Evolutionary conservation across 768 basidiomycete genomes (phyloP).

Genomic region (Naematelia aurantialba): DNA sequence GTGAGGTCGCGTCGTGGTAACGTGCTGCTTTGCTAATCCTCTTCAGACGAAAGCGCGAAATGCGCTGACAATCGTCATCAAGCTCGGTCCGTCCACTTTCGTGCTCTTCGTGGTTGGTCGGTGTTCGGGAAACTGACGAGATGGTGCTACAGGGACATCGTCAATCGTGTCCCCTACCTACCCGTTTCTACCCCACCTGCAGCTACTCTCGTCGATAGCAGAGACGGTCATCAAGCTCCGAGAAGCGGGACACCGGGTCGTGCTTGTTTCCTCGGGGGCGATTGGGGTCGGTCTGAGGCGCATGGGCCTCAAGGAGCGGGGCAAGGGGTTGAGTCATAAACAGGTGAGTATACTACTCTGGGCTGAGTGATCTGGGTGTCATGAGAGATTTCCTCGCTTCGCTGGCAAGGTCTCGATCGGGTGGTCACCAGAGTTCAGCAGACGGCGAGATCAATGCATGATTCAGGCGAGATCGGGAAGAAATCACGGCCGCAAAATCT

Average conservation of each 20-base stretch:
- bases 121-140: background rate
- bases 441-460: no score
- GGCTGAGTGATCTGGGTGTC: background rate
- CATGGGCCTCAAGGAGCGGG: conserved; percentile 75
- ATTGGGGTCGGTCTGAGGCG: conserved; percentile 90
- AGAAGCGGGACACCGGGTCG: conserved; percentile 81
- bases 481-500: no score
- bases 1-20: background rate
- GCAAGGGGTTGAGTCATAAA: conserved; percentile 82
- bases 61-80: conserved; percentile 71
- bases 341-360: conserved; percentile 62
- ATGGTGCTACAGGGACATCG: conserved; percentile 66
- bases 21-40: background rate
- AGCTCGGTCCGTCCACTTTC: conserved; percentile 61
- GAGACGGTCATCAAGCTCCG: conserved; percentile 81
- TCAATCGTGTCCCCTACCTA: conserved; percentile 87
- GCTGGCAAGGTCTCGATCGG: background rate
- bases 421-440: background rate
- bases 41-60: conserved; percentile 9
- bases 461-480: no score
- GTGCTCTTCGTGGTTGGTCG: conserved; percentile 2
- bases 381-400: background rate
- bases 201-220: conserved; percentile 83
- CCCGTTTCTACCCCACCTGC: conserved; percentile 85
- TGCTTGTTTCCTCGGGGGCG: conserved; percentile 95